Percentiles rank a stretch among this genome's conserved stretches.
Evolutionary conservation across 2,329 filamentous ascomycete genomes (phyloP).

Genomic region (Verticillium longisporum): DNA sequence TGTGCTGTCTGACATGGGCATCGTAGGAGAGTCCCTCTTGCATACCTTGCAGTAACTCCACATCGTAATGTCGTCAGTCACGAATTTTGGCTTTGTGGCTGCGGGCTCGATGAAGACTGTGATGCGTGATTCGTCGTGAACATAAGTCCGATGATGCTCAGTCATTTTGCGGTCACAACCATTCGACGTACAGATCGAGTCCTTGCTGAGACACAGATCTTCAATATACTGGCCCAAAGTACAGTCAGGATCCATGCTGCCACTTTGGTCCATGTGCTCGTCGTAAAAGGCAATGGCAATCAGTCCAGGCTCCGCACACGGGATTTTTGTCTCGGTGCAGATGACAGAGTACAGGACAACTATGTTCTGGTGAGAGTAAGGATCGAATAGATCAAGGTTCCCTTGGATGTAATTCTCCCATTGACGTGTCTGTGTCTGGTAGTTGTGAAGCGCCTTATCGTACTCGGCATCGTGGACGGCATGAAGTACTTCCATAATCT

Average conservation of each 20-base stretch:
- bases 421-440: conserved; percentile 86
- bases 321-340: conserved; percentile 88
- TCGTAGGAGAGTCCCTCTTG: conserved; percentile 80
- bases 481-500: conserved; percentile 88
- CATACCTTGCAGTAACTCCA: conserved; percentile 96
- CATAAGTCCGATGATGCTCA: conserved; percentile 93
- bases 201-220: conserved; percentile 71
- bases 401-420: conserved; percentile 95
- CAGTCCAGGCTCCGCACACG: conserved; percentile 86
- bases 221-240: conserved; percentile 94
- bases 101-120: conserved; percentile 74
- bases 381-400: conserved; percentile 85
- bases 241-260: conserved; percentile 74
- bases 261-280: conserved; percentile 62
- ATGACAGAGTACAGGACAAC: conserved; percentile 90
- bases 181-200: conserved; percentile 72
- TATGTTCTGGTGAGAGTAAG: conserved; percentile 93
- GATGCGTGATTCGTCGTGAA: conserved; percentile 90
- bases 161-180: conserved; percentile 84
- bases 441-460: conserved; percentile 88
- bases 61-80: conserved; percentile 70
- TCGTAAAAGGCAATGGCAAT: conserved; percentile 90
- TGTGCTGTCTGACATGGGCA: conserved; percentile 85
- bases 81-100: conserved; percentile 41
- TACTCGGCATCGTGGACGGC: conserved; percentile 96